These are phyloP conservation scores for Solanum acaule DNA, from an alignment of 257 asterid genomes.

Conservation along the genomic window DNA sequence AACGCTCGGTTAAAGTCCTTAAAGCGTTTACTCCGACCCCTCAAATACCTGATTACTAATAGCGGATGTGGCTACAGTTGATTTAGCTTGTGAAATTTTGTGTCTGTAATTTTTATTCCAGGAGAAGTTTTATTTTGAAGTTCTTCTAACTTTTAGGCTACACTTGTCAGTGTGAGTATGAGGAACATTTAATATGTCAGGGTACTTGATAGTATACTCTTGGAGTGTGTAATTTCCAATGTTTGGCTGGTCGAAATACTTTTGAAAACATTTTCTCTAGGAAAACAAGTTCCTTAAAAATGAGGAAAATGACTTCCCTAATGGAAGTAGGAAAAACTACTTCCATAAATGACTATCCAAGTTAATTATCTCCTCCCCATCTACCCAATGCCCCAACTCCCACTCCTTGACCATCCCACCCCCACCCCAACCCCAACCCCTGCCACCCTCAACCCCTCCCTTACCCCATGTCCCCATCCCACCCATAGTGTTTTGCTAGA, in stretches of 20 bases:
- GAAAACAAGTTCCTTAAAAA: not conserved
- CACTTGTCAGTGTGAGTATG: no score
- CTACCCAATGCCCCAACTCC: no score
- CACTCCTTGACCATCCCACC: not conserved
- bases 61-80: no score
- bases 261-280: not conserved
- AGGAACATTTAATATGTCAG: not conserved
- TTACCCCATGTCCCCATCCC: not conserved
- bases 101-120: no score
- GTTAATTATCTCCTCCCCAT: not conserved
- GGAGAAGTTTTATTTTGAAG: no score
- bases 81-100: no score
- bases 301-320: not conserved
- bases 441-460: not conserved
- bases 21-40: not conserved
- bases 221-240: not conserved
- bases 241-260: not conserved
- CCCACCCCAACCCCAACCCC: no score
- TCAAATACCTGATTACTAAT: no score
- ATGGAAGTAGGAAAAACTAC: not conserved
- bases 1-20: not conserved
- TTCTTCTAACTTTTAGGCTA: no score
- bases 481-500: not conserved
- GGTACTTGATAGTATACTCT: not conserved
- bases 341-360: not conserved